These are phyloP conservation scores for Aspergillus leporis DNA, from an alignment of 495 filamentous ascomycete species.

Conservation along the genomic window DNA sequence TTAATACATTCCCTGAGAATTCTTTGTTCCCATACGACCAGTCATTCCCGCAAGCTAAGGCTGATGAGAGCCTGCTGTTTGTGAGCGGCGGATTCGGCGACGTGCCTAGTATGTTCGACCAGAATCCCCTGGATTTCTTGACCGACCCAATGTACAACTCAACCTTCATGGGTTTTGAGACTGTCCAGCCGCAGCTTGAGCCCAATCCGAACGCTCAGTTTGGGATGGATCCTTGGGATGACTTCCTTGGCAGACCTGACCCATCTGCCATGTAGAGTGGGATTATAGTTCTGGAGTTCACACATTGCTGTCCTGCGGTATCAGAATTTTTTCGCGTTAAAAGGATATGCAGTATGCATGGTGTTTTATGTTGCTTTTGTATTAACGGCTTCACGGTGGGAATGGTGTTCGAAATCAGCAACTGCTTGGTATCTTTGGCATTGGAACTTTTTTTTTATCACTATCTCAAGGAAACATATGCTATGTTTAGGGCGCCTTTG, in stretches of 20 bases:
- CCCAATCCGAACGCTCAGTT: not conserved
- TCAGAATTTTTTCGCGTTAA: not conserved
- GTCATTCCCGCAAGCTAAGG: not conserved
- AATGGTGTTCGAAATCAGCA: not conserved
- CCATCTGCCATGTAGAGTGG: not conserved
- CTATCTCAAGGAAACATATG: not conserved
- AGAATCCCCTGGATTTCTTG: constrained; percentile 2
- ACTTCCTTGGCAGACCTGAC: not conserved
- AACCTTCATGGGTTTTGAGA: not conserved
- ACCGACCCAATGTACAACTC: constrained; percentile 4
- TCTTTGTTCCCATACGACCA: constrained; percentile 5
- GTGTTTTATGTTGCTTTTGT: not conserved
- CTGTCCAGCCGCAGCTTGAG: not conserved
- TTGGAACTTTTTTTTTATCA: not conserved
- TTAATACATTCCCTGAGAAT: constrained; percentile 1
- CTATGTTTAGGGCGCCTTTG: not conserved
- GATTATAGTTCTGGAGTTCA: not conserved
- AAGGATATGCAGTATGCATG: not conserved
- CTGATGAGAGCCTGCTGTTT: constrained; percentile 6
- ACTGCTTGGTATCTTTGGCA: not conserved
- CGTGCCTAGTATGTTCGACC: constrained; percentile 8
- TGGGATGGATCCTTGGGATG: not conserved
- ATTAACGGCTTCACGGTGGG: not conserved
- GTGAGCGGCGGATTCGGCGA: constrained; percentile 4
- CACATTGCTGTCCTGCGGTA: not conserved